Base-by-base conservation (phyloP, 768 basidiomycete genomes). In the Suillus luteus region DNA sequence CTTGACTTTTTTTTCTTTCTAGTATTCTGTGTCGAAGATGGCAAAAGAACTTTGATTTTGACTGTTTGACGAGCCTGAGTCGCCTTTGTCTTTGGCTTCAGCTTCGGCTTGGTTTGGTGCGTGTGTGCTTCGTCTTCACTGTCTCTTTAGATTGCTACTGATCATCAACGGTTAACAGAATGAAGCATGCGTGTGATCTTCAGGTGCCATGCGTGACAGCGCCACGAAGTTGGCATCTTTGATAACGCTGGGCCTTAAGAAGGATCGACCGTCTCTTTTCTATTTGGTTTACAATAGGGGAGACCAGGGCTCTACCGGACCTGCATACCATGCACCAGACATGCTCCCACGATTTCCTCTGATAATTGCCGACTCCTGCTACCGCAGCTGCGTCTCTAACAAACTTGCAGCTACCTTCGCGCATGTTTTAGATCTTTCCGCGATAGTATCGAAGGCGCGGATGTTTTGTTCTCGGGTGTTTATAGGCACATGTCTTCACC, bases 211-310 rank as follows among this genome's bases (percentile, higher is more conserved):
- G 22, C 5, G 55, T 57, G 51, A 33, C 51, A 57, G 22, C 22
- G 14, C 35, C 54, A 55, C 55, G 22, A 46, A 12, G 44, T 55
- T 22, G 54, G n/a, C 14, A 24, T 38, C 55, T 57, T 57, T 57
- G 55, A 57, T 5, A 17, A 57, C 37, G 37, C 22, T 38, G 22
- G 51, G 8, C 7, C 38, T 40, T 57, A 49, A 15, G 24, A 27
- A 14, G 48, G 49, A 49, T 7, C 14, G 15, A 10, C 51, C 9
- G 27, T 52, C 9, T 52, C 10, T 27, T 24, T 49, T 49, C 24
- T 15, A 8, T 15, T 27, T 14, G 24, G 14, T 27, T 14, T 27
- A 27, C 17, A 35, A 10, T 19, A 31, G 27, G 51, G 51, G 51
- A 24, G 22, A 52, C 51, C 27, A 31, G 51, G 27, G 27, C 15